Base-by-base conservation (phyloP, 805 yeast genomes). In the Ogataea haglerorum region DNA sequence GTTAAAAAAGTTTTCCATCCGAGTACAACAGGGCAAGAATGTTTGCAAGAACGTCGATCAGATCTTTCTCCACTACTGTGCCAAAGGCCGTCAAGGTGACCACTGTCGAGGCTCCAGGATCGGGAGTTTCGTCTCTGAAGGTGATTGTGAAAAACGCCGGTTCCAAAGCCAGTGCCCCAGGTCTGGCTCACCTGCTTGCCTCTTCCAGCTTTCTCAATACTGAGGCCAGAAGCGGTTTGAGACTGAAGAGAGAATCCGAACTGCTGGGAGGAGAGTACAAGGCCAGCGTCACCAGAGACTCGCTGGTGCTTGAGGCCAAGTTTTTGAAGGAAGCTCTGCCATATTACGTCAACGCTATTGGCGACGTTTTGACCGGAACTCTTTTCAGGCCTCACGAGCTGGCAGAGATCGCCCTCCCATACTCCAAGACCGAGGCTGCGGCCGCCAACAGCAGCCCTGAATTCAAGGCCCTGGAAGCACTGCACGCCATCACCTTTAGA, bases 231-330 rank as follows among this genome's bases (percentile, higher is more conserved):
- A 84, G 96, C 14, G 96, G 93, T 17, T 75, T 93, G 63, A 85
- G 98, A 72, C 74, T 90, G 59, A 85, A 89, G 60, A 85, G 99
- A 69, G 99, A 93, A 71, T 71, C 90, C 37, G 99, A 91, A 72
- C 78, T 93, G 51, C 74, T 91, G 51, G 98, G 99, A 53, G 98
- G 96, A 62, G 68, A 67, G 46, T 77, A 88, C 65, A 60, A 75
- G 36, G 72, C 95, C 32, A 57, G 61, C 42, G 82, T 88, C 54
- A 80, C 85, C 65, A 84, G 96, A 73, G 98, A 93, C 63, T 73
- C 82, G 56, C 77, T 93, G 50, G 78, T 85, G 47, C 76, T 91
- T 59, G 75, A 78, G 53, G 82, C 98, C 45, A 74, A 76, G 54
- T 93, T 93, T 72, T 76, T 91, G 67, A 81, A 82, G 63, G 86